Conservation (phyloP, 306 rosid species). For the Benincasa hispida region DNA sequence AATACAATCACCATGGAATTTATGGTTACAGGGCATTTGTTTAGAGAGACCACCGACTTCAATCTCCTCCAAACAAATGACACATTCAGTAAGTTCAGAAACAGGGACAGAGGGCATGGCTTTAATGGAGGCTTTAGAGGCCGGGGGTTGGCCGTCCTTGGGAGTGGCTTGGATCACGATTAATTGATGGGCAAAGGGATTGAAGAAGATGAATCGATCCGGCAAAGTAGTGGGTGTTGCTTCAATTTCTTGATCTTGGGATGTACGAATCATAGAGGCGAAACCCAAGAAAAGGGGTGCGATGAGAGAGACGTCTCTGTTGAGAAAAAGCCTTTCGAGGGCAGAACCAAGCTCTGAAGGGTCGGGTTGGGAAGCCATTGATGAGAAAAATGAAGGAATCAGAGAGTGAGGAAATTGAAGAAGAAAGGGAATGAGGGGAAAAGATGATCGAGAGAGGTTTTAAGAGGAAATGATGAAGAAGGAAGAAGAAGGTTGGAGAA, state of each 20-base stretch:
- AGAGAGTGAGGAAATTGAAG: not conserved
- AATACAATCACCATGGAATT: slow-evolving; percentile 47
- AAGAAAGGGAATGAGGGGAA: not conserved
- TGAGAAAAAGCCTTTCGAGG: slow-evolving; percentile 29
- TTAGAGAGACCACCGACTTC: slow-evolving; percentile 34
- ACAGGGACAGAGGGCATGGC: slow-evolving; percentile 35
- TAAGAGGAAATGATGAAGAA: slow-evolving; percentile 1
- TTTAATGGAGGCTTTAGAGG: slow-evolving; percentile 57
- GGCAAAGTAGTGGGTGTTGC: not conserved
- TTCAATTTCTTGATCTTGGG: slow-evolving; percentile 1
- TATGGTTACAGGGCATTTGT: slow-evolving; percentile 72
- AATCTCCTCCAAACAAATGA: slow-evolving; percentile 63
- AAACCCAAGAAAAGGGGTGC: slow-evolving; percentile 50
- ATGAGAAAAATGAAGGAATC: not conserved
- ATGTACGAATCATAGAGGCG: slow-evolving; percentile 6
- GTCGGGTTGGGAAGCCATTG: slow-evolving; percentile 51
- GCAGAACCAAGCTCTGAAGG: slow-evolving; percentile 25
- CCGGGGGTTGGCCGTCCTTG: slow-evolving; percentile 58
- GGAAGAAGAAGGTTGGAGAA: slow-evolving; percentile 39
- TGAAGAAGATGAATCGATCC: slow-evolving; percentile 41
- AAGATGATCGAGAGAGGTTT: not conserved
- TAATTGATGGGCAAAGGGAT: slow-evolving; percentile 45
- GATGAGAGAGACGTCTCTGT: slow-evolving; percentile 36
- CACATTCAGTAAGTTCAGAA: slow-evolving; percentile 37
- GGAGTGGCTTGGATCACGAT: slow-evolving; percentile 46